phyloP scores from a whole-genome alignment of 805 yeast species.

The Lipomyces yamadae region DNA sequence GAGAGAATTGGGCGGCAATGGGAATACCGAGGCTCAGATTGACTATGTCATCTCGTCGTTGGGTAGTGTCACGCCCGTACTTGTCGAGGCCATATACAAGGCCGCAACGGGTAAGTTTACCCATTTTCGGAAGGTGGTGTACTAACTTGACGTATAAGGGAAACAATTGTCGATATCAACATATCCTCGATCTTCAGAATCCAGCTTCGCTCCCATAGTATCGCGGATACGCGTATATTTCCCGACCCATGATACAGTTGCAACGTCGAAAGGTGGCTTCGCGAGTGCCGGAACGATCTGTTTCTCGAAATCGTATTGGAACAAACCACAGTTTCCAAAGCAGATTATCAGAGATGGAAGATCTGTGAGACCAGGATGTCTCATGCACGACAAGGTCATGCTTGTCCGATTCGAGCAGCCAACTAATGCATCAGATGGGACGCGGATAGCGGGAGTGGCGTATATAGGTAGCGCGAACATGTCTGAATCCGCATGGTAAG shows the following conservation, averaged over 20 bases:
- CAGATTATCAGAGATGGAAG: conserved; percentile 31
- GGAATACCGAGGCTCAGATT: conserved; percentile 16
- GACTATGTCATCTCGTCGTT: conserved; percentile 34
- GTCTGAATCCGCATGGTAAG: conserved; percentile 38
- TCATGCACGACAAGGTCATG: conserved; percentile 37
- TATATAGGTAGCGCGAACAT: conserved; percentile 37
- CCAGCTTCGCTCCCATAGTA: conserved; percentile 5
- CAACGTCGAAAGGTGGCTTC: conserved; percentile 27
- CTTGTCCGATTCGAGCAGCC: conserved; percentile 26
- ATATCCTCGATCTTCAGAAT: conserved; percentile 1
- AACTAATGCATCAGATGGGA: conserved; percentile 11
- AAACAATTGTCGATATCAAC: conserved; percentile 9
- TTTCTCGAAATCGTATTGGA: conserved; percentile 26
- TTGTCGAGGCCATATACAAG: conserved; percentile 20
- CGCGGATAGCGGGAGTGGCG: conserved; percentile 14
- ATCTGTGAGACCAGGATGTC: conserved; percentile 28
- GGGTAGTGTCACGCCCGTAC: conserved; percentile 28
- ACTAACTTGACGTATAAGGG: conserved; percentile 6
- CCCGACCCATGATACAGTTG: conserved; percentile 36
- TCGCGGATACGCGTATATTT: conserved; percentile 31
- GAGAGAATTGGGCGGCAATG: conserved; percentile 22
- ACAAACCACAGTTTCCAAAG: conserved; percentile 29
- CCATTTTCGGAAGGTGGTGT: not conserved
- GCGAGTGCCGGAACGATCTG: conserved; percentile 34
- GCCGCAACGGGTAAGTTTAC: conserved; percentile 28